These are phyloP conservation scores for Sporisorium iseilematis-ciliati DNA, from an alignment of 1,284 basidiomycete genomes.

Conservation along the genomic window DNA sequence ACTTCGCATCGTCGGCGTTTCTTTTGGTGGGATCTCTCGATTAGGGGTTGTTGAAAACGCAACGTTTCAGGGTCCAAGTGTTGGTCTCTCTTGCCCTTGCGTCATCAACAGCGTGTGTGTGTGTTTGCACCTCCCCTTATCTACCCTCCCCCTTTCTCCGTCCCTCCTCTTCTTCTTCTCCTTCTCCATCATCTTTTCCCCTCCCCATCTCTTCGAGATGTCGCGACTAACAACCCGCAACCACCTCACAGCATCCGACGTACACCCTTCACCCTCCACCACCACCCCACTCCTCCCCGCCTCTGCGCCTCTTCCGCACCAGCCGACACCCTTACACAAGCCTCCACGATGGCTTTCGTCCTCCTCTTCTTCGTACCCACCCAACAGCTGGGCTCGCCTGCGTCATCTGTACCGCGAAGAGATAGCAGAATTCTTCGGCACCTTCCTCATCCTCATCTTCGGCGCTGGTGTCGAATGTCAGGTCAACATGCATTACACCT, in stretches of 20 bases:
- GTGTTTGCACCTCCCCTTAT: not conserved
- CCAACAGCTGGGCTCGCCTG: conserved; percentile 47
- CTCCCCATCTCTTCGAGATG: conserved; percentile 10
- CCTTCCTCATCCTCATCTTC: conserved; percentile 62
- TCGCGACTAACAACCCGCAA: conserved; percentile 11
- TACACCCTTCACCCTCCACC: conserved; percentile 33
- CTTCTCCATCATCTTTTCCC: not conserved
- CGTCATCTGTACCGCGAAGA: conserved; percentile 55
- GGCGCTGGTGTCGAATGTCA: conserved; percentile 65
- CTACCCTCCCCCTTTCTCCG: not conserved
- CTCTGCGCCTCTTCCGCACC: conserved; percentile 32
- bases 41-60: too few relatives aligned
- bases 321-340: conserved; percentile 47
- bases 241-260: conserved; percentile 25
- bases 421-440: conserved; percentile 58
- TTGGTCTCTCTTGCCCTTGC: conserved; percentile 4
- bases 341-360: conserved; percentile 32
- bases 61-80: conserved; percentile 5
- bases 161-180: not conserved
- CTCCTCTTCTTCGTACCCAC: not conserved
- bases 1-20: not conserved
- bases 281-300: conserved; percentile 32
- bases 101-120: not conserved
- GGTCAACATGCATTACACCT: conserved; percentile 55
- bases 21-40: too few relatives aligned